Conservation (phyloP, 441 rosid species). For the Geranium incanum region DNA sequence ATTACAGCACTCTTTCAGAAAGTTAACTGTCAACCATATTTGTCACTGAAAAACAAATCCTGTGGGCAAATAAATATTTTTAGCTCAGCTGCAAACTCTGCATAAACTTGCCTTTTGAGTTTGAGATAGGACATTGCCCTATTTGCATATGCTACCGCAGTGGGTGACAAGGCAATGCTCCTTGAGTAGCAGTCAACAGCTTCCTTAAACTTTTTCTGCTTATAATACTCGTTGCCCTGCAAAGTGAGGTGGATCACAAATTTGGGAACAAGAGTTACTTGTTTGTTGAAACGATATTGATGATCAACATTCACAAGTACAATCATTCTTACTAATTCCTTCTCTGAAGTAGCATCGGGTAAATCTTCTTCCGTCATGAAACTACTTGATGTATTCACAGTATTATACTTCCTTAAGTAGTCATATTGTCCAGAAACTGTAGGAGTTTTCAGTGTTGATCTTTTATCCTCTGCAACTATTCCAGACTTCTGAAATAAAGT, state of each 20-base stretch:
- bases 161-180: slow-evolving; percentile 79
- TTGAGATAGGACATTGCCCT: slow-evolving; percentile 94
- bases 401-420: slow-evolving; percentile 32
- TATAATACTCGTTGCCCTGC: slow-evolving; percentile 82
- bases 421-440: slow-evolving; percentile 27
- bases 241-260: slow-evolving; percentile 4
- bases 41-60: not conserved
- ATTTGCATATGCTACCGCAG: slow-evolving; percentile 83
- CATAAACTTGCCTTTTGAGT: slow-evolving; percentile 45
- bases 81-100: not conserved
- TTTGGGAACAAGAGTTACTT: slow-evolving; percentile 10
- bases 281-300: not conserved
- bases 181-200: slow-evolving; percentile 84
- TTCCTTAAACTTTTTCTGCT: slow-evolving; percentile 75
- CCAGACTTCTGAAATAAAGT: slow-evolving; percentile 22
- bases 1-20: not conserved
- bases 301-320: not conserved
- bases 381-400: slow-evolving; percentile 36
- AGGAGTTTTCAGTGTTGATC: slow-evolving; percentile 22
- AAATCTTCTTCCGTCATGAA: slow-evolving; percentile 34
- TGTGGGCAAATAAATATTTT: not conserved
- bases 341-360: slow-evolving; percentile 75
- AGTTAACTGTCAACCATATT: slow-evolving; percentile 3
- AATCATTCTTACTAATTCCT: slow-evolving; percentile 52
- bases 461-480: slow-evolving; percentile 24